Evolutionary conservation across 78 protist species (phyloP), one percentile per base, ranked within the genome.

Genomic region (Dictyostelium purpureum): DNA sequence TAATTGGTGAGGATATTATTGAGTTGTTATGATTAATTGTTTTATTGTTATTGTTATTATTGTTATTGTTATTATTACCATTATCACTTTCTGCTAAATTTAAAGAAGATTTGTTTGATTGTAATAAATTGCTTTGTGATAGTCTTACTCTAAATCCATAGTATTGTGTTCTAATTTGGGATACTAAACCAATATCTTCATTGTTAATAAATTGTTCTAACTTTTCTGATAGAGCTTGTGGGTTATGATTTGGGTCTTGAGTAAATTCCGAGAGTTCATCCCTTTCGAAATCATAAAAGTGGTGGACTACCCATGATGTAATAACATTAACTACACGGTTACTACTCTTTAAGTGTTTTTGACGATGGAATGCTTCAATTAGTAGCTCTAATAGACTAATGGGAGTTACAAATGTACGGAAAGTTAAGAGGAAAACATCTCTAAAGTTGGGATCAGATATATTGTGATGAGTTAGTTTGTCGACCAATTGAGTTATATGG

Each of bases 401-500:
- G 0, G 95, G 82, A 4, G 75, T 79, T 10, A 78, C 70, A 21
- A 90, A 90, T 18, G 80, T 54, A 37, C 95, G 63, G 35, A 79
- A 90, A 3, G 95, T 90, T 0, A 90, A 52, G 1, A 90, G 38
- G 76, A 90, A 90, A 6, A 90, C 95, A 51, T 90, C 69, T 10
- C 80, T 7, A 31, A 90, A 90, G 31, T 77, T 49, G 9, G 95
- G 95, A 66, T 90, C 91, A 26, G 94, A 79, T 6, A 77, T 90
- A 63, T 77, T 90, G 9, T 90, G 95, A 82, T 90, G 95, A 0
- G 95, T 90, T 31, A 90, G 35, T 52, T 90, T 90, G 18, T 90
- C 95, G 6, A 90, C 95, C n/a, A 90, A 52, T 42, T 77, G 83
- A 2, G 16, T 24, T n/a, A 90, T 51, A 2, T 89, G 61, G 63